Evolutionary conservation across 2,329 filamentous ascomycete genomes (phyloP).

Genomic region (Fusarium chaquense): DNA sequence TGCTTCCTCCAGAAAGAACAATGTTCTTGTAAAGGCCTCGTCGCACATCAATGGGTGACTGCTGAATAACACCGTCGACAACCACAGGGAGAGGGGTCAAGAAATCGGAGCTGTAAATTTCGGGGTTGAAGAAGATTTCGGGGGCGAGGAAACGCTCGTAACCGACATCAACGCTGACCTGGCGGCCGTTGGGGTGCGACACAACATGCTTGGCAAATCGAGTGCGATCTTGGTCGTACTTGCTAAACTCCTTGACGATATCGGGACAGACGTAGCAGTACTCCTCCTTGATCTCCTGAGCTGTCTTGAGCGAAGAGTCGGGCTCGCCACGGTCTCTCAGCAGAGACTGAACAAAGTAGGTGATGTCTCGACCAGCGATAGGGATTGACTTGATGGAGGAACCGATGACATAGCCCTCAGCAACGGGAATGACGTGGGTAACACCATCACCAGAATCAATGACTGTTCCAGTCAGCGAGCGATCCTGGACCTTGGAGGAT

Average conservation of each 20-base stretch:
- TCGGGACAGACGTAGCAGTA: slow-evolving; percentile 99
- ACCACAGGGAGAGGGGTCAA: slow-evolving; percentile 93
- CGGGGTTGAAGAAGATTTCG: slow-evolving; percentile 99
- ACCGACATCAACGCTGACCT: slow-evolving; percentile 89
- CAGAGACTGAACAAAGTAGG: slow-evolving; percentile 97
- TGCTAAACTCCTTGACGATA: slow-evolving; percentile 97
- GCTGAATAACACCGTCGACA: slow-evolving; percentile 96
- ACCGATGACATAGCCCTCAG: slow-evolving; percentile 98
- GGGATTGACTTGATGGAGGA: slow-evolving; percentile 99
- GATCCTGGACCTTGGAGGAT: slow-evolving; percentile 95
- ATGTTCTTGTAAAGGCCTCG: slow-evolving; percentile 99
- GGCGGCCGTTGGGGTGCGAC: slow-evolving; percentile 84
- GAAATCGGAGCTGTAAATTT: slow-evolving; percentile 99
- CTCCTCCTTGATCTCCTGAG: slow-evolving; percentile 98
- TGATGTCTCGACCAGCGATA: slow-evolving; percentile 97
- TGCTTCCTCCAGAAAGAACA: slow-evolving; percentile 95
- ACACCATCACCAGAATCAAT: slow-evolving; percentile 99
- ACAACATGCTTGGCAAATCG: slow-evolving; percentile 93
- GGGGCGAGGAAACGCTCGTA: slow-evolving; percentile 98
- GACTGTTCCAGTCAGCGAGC: slow-evolving; percentile 95
- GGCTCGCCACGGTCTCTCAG: slow-evolving; percentile 96
- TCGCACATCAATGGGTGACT: slow-evolving; percentile 96
- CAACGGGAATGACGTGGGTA: slow-evolving; percentile 98
- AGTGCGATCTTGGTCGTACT: slow-evolving; percentile 92
- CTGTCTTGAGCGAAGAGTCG: slow-evolving; percentile 96